These are phyloP conservation scores for Cordia subcordata DNA, from an alignment of 257 asterid genomes.

Conservation along the genomic window DNA sequence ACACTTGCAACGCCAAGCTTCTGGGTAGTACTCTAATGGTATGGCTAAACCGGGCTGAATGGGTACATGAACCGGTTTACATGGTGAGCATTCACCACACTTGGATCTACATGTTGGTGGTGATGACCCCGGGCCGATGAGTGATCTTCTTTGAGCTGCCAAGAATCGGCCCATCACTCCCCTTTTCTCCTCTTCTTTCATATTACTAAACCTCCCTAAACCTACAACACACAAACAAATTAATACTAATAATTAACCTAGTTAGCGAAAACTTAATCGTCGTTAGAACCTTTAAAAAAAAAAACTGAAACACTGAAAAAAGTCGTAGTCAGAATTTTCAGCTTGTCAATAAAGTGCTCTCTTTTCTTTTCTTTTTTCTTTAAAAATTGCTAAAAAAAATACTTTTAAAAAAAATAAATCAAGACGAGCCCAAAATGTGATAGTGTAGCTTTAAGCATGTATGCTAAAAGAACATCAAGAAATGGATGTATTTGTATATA, in stretches of 20 bases:
- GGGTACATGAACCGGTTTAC: constrained; percentile 77
- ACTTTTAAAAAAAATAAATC: too few species aligned
- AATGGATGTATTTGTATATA: constrained; percentile 1
- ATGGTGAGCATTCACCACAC: constrained; percentile 70
- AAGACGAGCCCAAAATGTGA: too few species aligned
- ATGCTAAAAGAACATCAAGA: neutral
- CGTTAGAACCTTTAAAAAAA: too few species aligned
- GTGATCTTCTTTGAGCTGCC: constrained; percentile 35
- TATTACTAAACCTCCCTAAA: constrained; percentile 19
- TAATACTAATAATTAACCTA: neutral
- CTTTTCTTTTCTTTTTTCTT: too few species aligned
- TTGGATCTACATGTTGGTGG: constrained; percentile 88
- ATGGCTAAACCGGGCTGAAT: constrained; percentile 62
- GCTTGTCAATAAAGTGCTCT: too few species aligned
- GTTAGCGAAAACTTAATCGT: neutral
- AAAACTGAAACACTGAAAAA: neutral
- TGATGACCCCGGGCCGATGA: constrained; percentile 64
- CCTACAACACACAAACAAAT: constrained; percentile 18
- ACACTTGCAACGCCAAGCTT: constrained; percentile 92
- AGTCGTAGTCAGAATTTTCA: too few species aligned
- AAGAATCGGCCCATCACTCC: constrained; percentile 20
- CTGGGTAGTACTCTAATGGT: constrained; percentile 83
- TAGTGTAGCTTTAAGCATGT: neutral
- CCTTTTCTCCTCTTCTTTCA: constrained; percentile 17
- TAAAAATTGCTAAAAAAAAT: too few species aligned